phyloP scores from a whole-genome alignment of 2,329 filamentous ascomycete genomes.

The Juglanconis oblonga region DNA sequence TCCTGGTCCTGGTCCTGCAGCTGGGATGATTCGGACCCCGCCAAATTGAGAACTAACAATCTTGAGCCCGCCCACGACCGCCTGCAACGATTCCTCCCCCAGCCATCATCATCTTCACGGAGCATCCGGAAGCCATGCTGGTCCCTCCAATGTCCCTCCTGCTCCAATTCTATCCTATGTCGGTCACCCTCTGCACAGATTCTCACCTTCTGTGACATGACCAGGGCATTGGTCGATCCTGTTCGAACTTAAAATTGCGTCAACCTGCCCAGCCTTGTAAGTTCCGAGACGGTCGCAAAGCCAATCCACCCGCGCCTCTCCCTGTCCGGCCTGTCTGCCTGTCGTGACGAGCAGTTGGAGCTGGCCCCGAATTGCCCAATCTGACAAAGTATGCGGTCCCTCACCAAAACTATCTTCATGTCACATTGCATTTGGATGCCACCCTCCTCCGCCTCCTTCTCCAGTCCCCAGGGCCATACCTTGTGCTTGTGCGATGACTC shows the following conservation, averaged over 20 bases:
- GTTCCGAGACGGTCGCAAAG: no score
- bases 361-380: not conserved
- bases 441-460: not conserved
- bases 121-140: not conserved
- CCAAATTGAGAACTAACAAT: not conserved
- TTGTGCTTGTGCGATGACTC: not conserved
- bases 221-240: not conserved
- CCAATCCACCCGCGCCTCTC: not conserved
- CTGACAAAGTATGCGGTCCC: not conserved
- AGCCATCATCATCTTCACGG: not conserved
- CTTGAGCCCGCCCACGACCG: not conserved
- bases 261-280: not conserved
- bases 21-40: not conserved
- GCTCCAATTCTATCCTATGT: not conserved
- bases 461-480: not conserved
- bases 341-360: not conserved
- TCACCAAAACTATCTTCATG: not conserved
- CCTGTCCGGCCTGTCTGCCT: no score
- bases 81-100: not conserved
- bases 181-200: not conserved
- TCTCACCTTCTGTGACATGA: not conserved
- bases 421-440: not conserved
- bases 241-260: not conserved
- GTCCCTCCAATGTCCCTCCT: not conserved
- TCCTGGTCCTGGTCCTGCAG: no score